A percentile compares a stretch with the other conserved stretches of the same genome.
Conservation (phyloP, 164 flowering plant species). For the Nymphaea colorata region DNA sequence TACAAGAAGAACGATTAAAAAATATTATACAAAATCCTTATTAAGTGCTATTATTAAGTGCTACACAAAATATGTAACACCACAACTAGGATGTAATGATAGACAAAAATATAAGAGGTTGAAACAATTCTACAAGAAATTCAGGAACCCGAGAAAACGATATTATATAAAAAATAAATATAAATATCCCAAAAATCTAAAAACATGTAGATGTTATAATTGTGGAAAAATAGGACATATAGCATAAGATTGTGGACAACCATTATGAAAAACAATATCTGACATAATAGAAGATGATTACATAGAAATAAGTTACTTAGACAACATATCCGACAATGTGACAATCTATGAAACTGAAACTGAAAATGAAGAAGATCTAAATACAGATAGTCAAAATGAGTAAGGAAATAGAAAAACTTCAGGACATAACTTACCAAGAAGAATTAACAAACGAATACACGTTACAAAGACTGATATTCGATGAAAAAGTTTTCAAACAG, state of each 20-base stretch:
- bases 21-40: too few species aligned
- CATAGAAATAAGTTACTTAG: background rate
- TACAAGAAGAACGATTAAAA: too few species aligned
- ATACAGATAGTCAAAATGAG: background rate
- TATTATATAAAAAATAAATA: too few species aligned
- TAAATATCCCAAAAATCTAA: background rate
- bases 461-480: background rate
- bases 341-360: background rate
- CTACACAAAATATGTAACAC: too few species aligned
- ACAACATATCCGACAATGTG: background rate
- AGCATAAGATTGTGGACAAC: background rate
- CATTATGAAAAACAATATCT: background rate
- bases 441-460: too few species aligned
- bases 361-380: background rate
- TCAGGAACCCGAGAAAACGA: too few species aligned
- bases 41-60: too few species aligned
- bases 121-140: too few species aligned
- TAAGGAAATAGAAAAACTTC: background rate
- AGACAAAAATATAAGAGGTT: too few species aligned
- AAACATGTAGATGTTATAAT: background rate
- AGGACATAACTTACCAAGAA: background rate
- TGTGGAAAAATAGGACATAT: background rate
- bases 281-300: background rate
- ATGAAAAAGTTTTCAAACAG: too few species aligned
- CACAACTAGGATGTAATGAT: too few species aligned